Conservation (phyloP, 805 yeast genomes). For the Metschnikowia lunata region DNA sequence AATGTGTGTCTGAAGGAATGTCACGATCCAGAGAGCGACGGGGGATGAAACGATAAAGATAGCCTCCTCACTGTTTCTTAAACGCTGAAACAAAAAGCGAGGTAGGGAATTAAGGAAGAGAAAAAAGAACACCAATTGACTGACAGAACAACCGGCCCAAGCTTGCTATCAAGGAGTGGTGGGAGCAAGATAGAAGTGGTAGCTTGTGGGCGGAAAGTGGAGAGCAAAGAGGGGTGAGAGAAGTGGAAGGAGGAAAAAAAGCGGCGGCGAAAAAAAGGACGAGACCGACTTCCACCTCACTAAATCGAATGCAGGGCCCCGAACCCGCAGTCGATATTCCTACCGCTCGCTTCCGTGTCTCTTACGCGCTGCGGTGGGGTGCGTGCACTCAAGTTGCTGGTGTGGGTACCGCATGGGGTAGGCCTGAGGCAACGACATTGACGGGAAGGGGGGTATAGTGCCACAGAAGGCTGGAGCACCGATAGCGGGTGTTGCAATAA, state of each 20-base stretch:
- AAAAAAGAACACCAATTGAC: no score
- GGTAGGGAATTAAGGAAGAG: no score
- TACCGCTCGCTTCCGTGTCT: background rate
- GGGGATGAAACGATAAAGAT: no score
- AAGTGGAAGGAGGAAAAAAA: conserved; percentile 1
- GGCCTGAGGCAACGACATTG: no score
- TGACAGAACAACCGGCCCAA: no score
- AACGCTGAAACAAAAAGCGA: no score
- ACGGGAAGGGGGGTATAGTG: no score
- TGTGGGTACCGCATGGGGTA: background rate
- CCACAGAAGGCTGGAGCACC: no score
- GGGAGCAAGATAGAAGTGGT: conserved; percentile 4
- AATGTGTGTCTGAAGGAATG: no score
- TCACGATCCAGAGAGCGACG: no score
- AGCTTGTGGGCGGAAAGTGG: conserved; percentile 5
- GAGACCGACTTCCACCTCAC: background rate
- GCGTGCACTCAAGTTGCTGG: conserved; percentile 1
- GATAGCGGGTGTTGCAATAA: no score
- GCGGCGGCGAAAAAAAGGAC: conserved; percentile 4
- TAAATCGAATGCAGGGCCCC: conserved; percentile 5
- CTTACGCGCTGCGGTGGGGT: conserved; percentile 4
- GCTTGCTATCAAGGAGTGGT: conserved; percentile 3
- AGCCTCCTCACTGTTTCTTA: no score
- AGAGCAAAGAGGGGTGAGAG: conserved; percentile 6
- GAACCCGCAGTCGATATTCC: background rate